Percentiles rank a stretch among this genome's conserved stretches.
Conservation (phyloP, 163 green algal species). For the Prototheca wickerhamii region DNA sequence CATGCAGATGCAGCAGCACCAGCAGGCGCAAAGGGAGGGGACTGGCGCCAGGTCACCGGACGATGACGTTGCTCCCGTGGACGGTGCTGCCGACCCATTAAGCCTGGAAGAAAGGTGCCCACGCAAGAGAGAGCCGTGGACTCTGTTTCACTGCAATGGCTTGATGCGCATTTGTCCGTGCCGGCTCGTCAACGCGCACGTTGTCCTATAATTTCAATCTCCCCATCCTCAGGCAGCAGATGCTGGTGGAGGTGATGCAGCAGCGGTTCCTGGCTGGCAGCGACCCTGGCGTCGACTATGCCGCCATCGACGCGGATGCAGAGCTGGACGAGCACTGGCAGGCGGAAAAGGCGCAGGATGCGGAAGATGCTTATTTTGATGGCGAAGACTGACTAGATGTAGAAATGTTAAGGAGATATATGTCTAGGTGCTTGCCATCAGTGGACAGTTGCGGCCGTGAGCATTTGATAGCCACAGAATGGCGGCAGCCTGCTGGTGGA, state of each 20-base stretch:
- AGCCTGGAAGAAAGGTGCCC: too few relatives aligned
- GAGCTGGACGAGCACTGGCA: slow-evolving; percentile 42
- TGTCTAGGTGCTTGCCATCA: too few relatives aligned
- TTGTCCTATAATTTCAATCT: slow-evolving; percentile 1
- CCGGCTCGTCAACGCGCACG: background rate
- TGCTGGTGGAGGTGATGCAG: slow-evolving; percentile 12
- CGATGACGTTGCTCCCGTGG: background rate
- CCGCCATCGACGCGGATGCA: slow-evolving; percentile 23
- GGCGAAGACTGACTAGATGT: too few relatives aligned
- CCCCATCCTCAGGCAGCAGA: background rate
- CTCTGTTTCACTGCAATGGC: background rate
- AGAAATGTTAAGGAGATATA: too few relatives aligned
- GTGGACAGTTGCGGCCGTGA: too few relatives aligned
- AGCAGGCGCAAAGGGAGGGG: background rate
- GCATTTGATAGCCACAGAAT: too few relatives aligned
- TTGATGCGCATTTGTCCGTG: background rate
- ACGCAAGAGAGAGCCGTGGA: background rate
- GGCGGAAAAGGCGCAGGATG: slow-evolving; percentile 25
- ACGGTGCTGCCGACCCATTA: background rate
- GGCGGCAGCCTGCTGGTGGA: too few relatives aligned
- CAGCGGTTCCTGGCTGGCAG: slow-evolving; percentile 16
- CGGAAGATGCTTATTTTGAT: slow-evolving; percentile 56
- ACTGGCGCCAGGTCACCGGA: background rate
- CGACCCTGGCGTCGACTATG: slow-evolving; percentile 15
- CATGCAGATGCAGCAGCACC: background rate